These are phyloP conservation scores for Trichocomaceae sp. DNA, from an alignment of 2,329 filamentous ascomycete species.

Conservation along the genomic window DNA sequence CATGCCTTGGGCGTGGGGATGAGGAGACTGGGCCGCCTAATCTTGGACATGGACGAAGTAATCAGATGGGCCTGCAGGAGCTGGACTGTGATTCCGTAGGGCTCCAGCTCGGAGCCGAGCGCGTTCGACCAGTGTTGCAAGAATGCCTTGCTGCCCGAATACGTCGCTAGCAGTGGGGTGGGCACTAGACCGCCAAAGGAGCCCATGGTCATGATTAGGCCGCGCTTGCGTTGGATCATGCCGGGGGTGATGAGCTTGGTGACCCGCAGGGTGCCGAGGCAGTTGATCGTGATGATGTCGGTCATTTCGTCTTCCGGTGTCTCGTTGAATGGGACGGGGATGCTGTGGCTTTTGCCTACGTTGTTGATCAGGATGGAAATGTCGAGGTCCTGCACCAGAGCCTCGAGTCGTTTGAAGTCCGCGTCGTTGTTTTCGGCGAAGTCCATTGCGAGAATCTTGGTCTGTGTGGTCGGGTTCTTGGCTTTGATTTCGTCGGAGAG, in stretches of 20 bases:
- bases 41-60: constrained; percentile 94
- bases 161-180: constrained; percentile 86
- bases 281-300: constrained; percentile 93
- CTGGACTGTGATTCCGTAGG: constrained; percentile 79
- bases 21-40: constrained; percentile 67
- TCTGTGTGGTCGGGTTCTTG: constrained; percentile 58
- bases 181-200: constrained; percentile 91
- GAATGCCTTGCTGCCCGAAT: constrained; percentile 97
- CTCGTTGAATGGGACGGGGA: constrained; percentile 80
- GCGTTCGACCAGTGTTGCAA: constrained; percentile 92
- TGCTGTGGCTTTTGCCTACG: constrained; percentile 87
- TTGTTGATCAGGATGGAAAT: constrained; percentile 92
- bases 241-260: constrained; percentile 79
- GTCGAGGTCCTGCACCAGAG: constrained; percentile 65
- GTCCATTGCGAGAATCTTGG: constrained; percentile 84
- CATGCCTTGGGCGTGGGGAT: constrained; percentile 79
- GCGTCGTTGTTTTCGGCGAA: constrained; percentile 70
- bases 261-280: constrained; percentile 77
- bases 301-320: constrained; percentile 74
- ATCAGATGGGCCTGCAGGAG: constrained; percentile 88
- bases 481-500: constrained; percentile 71
- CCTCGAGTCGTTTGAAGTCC: constrained; percentile 70
- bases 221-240: constrained; percentile 75
- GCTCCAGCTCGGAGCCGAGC: constrained; percentile 73
- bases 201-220: constrained; percentile 93